A percentile compares a stretch with the other conserved stretches of the same genome.
Evolutionary conservation across 768 basidiomycete genomes (phyloP).

Genomic region (Auriculariales sp.): DNA sequence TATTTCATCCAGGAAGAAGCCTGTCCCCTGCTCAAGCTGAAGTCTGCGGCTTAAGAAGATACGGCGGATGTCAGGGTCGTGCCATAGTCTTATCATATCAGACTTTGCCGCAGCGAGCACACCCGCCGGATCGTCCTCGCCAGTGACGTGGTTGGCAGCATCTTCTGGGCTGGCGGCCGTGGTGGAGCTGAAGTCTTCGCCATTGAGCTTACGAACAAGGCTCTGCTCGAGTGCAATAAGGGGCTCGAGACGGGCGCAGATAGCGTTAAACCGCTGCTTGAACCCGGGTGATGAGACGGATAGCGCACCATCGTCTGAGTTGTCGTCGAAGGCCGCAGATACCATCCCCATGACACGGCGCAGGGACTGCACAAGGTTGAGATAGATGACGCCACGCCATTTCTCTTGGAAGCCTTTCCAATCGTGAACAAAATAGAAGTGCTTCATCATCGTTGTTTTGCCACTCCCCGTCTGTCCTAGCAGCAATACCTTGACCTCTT

Average conservation of each 20-base stretch:
- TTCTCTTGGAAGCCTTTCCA: conserved; percentile 69
- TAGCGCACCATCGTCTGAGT: not conserved
- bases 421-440: conserved; percentile 71
- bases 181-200: conserved; percentile 29
- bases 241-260: conserved; percentile 45
- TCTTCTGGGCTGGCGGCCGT: not conserved
- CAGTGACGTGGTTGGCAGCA: conserved; percentile 41
- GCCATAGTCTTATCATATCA: conserved; percentile 55
- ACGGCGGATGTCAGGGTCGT: conserved; percentile 37
- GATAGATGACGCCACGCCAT: conserved; percentile 78
- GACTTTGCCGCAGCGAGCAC: conserved; percentile 49
- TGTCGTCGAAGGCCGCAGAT: conserved; percentile 42
- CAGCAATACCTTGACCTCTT: conserved; percentile 61
- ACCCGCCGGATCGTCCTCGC: conserved; percentile 51
- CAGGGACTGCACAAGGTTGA: conserved; percentile 72
- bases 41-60: conserved; percentile 37
- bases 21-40: conserved; percentile 50
- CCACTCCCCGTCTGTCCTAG: conserved; percentile 84
- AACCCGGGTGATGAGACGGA: not conserved
- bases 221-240: conserved; percentile 54
- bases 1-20: conserved; percentile 61
- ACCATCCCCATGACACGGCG: conserved; percentile 69
- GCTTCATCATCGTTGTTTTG: conserved; percentile 60
- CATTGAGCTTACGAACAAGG: conserved; percentile 48
- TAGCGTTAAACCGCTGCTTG: not conserved